Base-by-base conservation (phyloP, 1,284 basidiomycete species). In the Austroboletus novae-zelandiae region DNA sequence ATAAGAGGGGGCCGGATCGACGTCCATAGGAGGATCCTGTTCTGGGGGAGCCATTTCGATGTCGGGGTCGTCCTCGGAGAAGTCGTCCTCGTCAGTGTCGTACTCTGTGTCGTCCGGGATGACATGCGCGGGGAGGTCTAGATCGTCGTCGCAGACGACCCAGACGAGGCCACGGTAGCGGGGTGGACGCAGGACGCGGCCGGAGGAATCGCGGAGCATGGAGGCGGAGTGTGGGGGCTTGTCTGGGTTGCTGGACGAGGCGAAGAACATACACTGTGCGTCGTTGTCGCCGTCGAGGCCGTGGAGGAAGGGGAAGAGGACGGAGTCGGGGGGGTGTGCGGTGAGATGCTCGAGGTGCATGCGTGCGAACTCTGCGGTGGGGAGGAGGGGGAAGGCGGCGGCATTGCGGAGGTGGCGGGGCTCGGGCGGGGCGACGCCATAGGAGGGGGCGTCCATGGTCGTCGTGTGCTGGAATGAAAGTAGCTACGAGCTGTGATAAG, bases 271-370 rank as follows among this genome's bases (percentile, higher is more conserved):
- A 64, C 86, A 88, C 71, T 91, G 90, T 0, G 83, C 80, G 25
- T 79, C 69, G 64, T 90, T 89, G 55, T 84, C 77, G 58, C 88
- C 85, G 61, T 93, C 90, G 64, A 95, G 75, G 51, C 90, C 84
- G 66, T 92, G 84, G 47, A 91, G 70, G 75, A 94, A 90, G 27
- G 92, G 86, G 68, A 93, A 90, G 61, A 94, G 78, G 61, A 87
- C 77, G 43, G 76, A 73, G 72, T 92, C 90, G 1, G 86, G 85
- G 4, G 88, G 80, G 65, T 90, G 85, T 4, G 80, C 71, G 51
- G 80, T 76, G 54, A 81, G 70, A 58, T 89, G 80, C n/a, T 74
- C 66, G 57, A 80, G 75, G 51, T 88, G 84, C 51, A 91, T 71
- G 37, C 73, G 65, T 3, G 80, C 74, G 62, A 90, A 89, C 52